Evolutionary conservation across 1,139 yeast species (phyloP).

Genomic region (Trichomonascaceae sp.): DNA sequence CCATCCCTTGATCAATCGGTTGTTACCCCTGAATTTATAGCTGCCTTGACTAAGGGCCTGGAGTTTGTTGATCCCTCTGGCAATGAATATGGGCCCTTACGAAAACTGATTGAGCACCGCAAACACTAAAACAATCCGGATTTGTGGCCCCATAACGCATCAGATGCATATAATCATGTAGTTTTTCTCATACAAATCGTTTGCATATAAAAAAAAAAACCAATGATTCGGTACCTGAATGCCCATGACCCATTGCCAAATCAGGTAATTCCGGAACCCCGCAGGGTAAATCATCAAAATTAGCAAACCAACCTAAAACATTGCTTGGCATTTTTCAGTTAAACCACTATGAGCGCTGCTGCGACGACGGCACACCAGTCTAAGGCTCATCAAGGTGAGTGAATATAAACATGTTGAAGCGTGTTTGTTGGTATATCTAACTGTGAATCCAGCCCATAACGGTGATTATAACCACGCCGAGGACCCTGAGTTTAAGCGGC

Average conservation of each 20-base stretch:
- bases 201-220: not conserved
- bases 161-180: not conserved
- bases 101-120: conserved; percentile 14
- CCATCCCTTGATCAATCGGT: conserved; percentile 10
- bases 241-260: not conserved
- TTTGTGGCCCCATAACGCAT: not conserved
- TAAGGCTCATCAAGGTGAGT: conserved; percentile 12
- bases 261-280: not conserved
- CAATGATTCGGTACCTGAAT: not conserved
- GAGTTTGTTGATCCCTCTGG: conserved; percentile 21
- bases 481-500: conserved; percentile 46
- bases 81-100: conserved; percentile 20
- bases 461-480: conserved; percentile 37
- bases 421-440: not conserved
- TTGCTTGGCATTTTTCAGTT: not conserved
- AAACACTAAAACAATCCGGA: not conserved
- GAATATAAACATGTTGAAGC: conserved; percentile 1
- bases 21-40: conserved; percentile 17
- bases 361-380: conserved; percentile 17
- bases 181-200: not conserved
- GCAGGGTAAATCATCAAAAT: not conserved
- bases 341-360: conserved; percentile 16
- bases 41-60: conserved; percentile 19
- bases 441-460: conserved; percentile 4
- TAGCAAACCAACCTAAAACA: not conserved